Percentiles rank a stretch among this genome's conserved stretches.
phyloP scores from a whole-genome alignment of 2,329 filamentous ascomycete species.

The Pseudogymnoascus destructans region DNA sequence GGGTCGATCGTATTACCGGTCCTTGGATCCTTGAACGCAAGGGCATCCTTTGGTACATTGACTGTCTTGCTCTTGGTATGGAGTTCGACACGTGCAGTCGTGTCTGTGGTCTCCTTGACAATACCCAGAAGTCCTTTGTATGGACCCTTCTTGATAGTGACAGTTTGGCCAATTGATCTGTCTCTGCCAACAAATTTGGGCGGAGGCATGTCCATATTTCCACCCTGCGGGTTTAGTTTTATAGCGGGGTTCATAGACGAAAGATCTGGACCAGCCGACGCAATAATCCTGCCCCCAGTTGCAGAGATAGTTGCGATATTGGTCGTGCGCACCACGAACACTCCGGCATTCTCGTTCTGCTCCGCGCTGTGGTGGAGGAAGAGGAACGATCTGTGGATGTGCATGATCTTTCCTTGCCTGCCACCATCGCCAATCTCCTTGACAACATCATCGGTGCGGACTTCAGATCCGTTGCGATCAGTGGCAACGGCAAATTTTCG shows the following conservation, averaged over 20 bases:
- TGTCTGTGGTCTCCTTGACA: constrained; percentile 86
- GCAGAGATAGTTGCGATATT: constrained; percentile 88
- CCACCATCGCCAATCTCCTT: constrained; percentile 80
- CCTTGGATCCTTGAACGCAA: constrained; percentile 75
- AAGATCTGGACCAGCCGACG: constrained; percentile 53
- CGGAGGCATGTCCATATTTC: constrained; percentile 44
- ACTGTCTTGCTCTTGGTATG: constrained; percentile 91
- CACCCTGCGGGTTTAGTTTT: constrained; percentile 49
- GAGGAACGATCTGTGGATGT: constrained; percentile 85
- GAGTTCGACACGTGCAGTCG: constrained; percentile 75
- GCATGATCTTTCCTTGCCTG: constrained; percentile 76
- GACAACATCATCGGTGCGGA: constrained; percentile 80
- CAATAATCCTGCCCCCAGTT: constrained; percentile 70
- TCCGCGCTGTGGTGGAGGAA: constrained; percentile 82
- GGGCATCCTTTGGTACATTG: constrained; percentile 64
- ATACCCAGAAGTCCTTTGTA: constrained; percentile 92
- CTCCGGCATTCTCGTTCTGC: constrained; percentile 72
- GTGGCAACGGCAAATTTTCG: constrained; percentile 79
- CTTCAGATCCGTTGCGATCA: constrained; percentile 86
- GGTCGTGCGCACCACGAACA: constrained; percentile 75
- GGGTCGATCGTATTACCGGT: constrained; percentile 71
- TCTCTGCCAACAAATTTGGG: constrained; percentile 68
- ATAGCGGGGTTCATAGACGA: constrained; percentile 86
- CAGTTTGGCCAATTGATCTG: constrained; percentile 77
- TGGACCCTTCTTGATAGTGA: constrained; percentile 72